A percentile compares a stretch with the other conserved stretches of the same genome.
phyloP scores from a whole-genome alignment of 2,329 filamentous ascomycete genomes.

The Cladophialophora chaetospira region DNA sequence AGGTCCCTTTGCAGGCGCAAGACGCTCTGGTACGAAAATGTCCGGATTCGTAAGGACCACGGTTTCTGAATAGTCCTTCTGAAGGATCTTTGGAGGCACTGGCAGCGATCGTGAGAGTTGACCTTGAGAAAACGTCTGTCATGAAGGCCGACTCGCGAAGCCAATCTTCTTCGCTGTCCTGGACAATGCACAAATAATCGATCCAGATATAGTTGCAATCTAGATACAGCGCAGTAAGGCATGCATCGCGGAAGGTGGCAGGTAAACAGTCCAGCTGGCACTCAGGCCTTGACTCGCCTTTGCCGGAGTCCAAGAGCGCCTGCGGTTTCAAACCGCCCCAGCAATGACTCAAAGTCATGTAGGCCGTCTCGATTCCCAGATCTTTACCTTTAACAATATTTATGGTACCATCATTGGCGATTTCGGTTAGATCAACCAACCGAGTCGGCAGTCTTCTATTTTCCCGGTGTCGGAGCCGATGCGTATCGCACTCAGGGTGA shows the following conservation, averaged over 20 bases:
- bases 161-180: not conserved
- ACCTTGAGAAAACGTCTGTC: not conserved
- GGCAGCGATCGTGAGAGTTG: not conserved
- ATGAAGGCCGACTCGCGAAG: not conserved
- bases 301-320: not conserved
- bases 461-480: not conserved
- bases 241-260: not conserved
- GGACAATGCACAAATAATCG: not conserved
- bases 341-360: not conserved
- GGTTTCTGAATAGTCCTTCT: not conserved
- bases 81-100: not conserved
- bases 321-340: not conserved
- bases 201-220: not conserved
- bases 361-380: not conserved
- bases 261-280: not conserved
- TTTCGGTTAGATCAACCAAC: not conserved
- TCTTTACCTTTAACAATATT: not conserved
- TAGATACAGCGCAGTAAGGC: not conserved
- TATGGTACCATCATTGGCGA: not conserved
- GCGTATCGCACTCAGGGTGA: not conserved
- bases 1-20: not conserved
- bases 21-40: not conserved
- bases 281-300: not conserved
- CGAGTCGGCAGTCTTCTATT: not conserved
- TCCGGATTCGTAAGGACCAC: not conserved